Conservation (phyloP, 306 rosid genomes). For the Spatholobus suberectus region DNA sequence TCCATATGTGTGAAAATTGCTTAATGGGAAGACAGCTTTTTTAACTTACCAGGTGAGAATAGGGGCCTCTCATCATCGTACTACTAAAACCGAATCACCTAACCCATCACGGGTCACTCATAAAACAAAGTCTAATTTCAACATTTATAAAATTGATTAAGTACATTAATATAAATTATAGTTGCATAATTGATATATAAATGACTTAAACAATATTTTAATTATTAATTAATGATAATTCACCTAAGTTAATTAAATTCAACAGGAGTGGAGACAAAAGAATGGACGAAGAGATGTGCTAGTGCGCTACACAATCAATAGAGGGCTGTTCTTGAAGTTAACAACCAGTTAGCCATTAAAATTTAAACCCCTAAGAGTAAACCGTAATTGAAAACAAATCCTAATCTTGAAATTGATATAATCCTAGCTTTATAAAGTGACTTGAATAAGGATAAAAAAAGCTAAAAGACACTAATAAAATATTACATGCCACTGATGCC, state of each 20-base stretch:
- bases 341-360: background rate
- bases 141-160: too few species aligned
- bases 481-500: background rate
- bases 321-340: background rate
- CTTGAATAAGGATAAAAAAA: background rate
- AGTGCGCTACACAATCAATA: background rate
- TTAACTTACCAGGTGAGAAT: too few species aligned
- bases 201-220: too few species aligned
- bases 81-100: too few species aligned
- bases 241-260: background rate
- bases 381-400: background rate
- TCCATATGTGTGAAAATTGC: too few species aligned
- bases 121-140: too few species aligned
- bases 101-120: too few species aligned
- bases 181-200: too few species aligned
- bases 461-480: background rate
- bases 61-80: too few species aligned
- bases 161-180: too few species aligned
- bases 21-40: too few species aligned
- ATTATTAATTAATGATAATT: background rate
- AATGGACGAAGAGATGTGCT: background rate
- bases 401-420: background rate
- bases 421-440: background rate
- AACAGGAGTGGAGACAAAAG: background rate
- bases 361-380: background rate